phyloP scores from a whole-genome alignment of 108 stramenopile genomes.

The Nannochloropsis granulata region DNA sequence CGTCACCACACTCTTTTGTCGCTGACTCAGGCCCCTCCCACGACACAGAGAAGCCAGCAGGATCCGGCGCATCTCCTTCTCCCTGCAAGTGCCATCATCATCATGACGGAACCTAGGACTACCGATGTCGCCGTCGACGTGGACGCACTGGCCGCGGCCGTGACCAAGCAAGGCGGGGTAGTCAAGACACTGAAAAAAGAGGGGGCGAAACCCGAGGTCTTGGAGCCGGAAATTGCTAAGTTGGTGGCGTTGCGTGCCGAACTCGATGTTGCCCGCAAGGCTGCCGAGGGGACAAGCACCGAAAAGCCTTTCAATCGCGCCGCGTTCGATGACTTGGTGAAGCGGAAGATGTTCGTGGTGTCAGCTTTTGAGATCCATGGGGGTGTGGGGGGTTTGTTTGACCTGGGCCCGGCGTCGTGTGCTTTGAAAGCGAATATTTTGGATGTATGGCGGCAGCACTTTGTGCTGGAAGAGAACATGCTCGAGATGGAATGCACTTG shows the following conservation, averaged over 20 bases:
- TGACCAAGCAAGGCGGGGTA: conserved; percentile 28
- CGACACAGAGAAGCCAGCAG: too few species aligned
- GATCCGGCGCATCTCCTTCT: too few species aligned
- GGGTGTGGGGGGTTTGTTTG: conserved; percentile 93
- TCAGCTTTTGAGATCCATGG: conserved; percentile 98
- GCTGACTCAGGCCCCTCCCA: too few species aligned
- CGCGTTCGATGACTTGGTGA: conserved; percentile 79
- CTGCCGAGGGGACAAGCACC: not conserved
- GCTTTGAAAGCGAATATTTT: conserved; percentile 94
- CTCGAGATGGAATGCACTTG: conserved; percentile 99
- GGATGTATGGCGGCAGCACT: conserved; percentile 88
- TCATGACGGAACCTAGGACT: not conserved
- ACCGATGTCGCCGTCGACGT: not conserved
- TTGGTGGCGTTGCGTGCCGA: conserved; percentile 8
- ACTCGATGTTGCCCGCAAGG: not conserved
- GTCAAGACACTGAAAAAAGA: conserved; percentile 35
- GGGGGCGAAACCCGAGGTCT: not conserved
- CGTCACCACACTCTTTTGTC: too few species aligned
- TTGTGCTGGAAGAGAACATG: conserved; percentile 90
- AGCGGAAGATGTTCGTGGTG: conserved; percentile 97
- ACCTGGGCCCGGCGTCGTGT: conserved; percentile 94
- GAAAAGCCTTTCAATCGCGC: conserved; percentile 42
- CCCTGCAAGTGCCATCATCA: not conserved
- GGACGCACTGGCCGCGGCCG: conserved; percentile 29
- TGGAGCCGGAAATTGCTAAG: conserved; percentile 9